Evolutionary conservation across 148 eudicot species (phyloP).

Genomic region (Fagopyrum homotropicum): DNA sequence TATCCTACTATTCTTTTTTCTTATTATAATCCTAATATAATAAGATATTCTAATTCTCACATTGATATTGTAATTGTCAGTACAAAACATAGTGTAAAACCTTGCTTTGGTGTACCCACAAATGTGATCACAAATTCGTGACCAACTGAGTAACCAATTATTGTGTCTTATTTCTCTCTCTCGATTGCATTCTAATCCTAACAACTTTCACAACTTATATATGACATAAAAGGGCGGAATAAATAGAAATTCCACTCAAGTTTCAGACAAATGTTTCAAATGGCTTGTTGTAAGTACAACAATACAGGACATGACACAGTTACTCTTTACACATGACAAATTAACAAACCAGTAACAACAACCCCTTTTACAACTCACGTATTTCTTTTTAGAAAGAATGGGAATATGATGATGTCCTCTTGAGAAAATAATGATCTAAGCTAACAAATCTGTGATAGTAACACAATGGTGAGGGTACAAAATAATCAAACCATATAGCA

Average conservation of each 20-base stretch:
- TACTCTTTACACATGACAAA: neutral
- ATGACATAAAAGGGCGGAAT: too few relatives aligned
- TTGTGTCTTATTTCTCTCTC: too few relatives aligned
- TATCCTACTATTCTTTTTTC: too few relatives aligned
- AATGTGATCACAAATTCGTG: too few relatives aligned
- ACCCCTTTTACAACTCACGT: neutral
- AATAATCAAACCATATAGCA: neutral
- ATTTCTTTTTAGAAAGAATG: neutral
- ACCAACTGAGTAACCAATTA: too few relatives aligned
- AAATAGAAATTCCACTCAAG: neutral
- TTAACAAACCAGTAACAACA: neutral
- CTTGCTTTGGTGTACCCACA: too few relatives aligned
- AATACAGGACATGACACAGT: neutral
- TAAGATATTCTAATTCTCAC: too few relatives aligned
- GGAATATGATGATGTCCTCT: neutral
- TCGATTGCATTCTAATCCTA: too few relatives aligned
- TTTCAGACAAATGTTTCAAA: neutral
- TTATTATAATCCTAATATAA: too few relatives aligned
- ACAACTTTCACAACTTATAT: too few relatives aligned
- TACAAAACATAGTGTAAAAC: too few relatives aligned
- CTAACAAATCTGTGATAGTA: neutral
- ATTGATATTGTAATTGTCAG: too few relatives aligned
- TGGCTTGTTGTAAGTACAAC: neutral
- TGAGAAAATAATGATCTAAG: slow-evolving; percentile 2
- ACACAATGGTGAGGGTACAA: neutral